Percentiles rank a stretch among this genome's conserved stretches.
These are phyloP conservation scores for Mucor plumbeus DNA, from an alignment of 371 early-diverging fungal genomes.

Conservation along the genomic window DNA sequence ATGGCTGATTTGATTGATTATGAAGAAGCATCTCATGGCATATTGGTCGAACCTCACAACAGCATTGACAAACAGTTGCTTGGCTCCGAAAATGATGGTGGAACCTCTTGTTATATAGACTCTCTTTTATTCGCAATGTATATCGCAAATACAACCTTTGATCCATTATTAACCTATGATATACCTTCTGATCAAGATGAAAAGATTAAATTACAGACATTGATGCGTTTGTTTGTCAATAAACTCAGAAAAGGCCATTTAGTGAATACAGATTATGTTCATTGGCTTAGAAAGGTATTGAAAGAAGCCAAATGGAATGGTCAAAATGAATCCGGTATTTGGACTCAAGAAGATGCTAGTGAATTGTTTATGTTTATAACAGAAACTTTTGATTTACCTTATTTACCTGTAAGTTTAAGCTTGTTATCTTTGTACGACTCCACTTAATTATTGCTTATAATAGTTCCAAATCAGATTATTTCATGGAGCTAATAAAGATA, in stretches of 20 bases:
- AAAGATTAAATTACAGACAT: conserved; percentile 48
- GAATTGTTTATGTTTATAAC: conserved; percentile 65
- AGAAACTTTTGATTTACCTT: conserved; percentile 60
- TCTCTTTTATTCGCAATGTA: conserved; percentile 63
- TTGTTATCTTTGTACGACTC: not conserved
- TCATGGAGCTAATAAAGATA: conserved; percentile 59
- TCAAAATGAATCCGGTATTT: conserved; percentile 26
- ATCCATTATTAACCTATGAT: conserved; percentile 37
- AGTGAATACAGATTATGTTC: conserved; percentile 50
- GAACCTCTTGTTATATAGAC: conserved; percentile 66
- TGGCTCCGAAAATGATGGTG: conserved; percentile 59
- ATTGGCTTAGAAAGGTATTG: conserved; percentile 53
- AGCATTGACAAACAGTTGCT: not conserved
- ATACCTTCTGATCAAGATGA: conserved; percentile 17
- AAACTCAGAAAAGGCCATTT: conserved; percentile 56
- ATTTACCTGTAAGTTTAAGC: conserved; percentile 48
- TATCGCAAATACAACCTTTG: conserved; percentile 55
- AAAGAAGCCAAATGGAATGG: conserved; percentile 52
- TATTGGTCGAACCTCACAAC: conserved; percentile 26
- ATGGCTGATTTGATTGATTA: conserved; percentile 36
- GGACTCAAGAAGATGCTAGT: conserved; percentile 61
- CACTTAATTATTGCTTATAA: not conserved
- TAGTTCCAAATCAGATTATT: conserved; percentile 56
- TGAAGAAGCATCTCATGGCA: conserved; percentile 46
- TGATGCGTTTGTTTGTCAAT: conserved; percentile 60